These are phyloP conservation scores for Leptoxyphium fumago DNA, from an alignment of 2,329 filamentous ascomycete species.

Conservation along the genomic window DNA sequence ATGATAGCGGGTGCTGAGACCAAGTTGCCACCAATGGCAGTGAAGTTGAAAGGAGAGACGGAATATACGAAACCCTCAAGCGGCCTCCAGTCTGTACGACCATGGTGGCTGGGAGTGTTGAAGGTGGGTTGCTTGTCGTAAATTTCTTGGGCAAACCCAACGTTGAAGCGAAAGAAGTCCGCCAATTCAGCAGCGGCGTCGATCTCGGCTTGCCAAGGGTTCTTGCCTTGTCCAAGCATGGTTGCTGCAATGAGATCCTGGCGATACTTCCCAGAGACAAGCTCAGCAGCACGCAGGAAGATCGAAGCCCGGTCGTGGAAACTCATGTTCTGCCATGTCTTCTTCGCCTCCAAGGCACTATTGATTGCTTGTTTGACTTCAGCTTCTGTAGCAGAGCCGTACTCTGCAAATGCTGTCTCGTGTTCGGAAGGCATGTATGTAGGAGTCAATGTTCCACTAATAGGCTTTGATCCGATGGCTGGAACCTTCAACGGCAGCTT, in stretches of 20 bases:
- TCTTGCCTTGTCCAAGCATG: constrained; percentile 30
- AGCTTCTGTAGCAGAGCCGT: constrained; percentile 3
- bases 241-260: constrained; percentile 25
- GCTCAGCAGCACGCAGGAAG: constrained; percentile 21
- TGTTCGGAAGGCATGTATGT: constrained; percentile 3
- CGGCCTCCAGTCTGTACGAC: constrained; percentile 23
- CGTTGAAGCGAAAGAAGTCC: constrained; percentile 25
- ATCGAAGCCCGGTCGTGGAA: constrained; percentile 24
- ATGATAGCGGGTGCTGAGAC: constrained; percentile 23
- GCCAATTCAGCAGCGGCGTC: constrained; percentile 23
- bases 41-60: constrained; percentile 30
- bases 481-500: constrained; percentile 3
- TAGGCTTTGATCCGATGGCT: not conserved
- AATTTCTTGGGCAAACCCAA: constrained; percentile 21
- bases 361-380: constrained; percentile 15
- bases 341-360: constrained; percentile 20
- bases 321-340: constrained; percentile 19
- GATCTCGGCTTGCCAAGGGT: constrained; percentile 26
- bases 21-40: constrained; percentile 26
- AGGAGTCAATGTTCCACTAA: not conserved
- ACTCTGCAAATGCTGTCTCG: constrained; percentile 2
- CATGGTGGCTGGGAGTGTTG: constrained; percentile 9
- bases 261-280: constrained; percentile 16
- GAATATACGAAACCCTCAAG: constrained; percentile 30
- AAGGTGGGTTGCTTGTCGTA: constrained; percentile 23